Conservation (phyloP, 306 rosid genomes). For the Vigna mungo region DNA sequence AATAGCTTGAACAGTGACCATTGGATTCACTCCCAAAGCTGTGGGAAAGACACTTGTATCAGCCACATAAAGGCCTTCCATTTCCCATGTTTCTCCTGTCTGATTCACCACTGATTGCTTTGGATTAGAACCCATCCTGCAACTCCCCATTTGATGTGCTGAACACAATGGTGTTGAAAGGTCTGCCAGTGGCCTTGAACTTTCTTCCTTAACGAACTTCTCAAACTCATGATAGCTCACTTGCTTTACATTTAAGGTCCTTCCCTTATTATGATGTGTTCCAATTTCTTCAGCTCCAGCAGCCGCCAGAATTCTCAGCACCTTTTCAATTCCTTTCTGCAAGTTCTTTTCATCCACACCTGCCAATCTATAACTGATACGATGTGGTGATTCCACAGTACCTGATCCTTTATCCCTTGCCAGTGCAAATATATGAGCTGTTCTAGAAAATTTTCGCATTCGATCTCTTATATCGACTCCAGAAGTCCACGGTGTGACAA, state of each 20-base stretch:
- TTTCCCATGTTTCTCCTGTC: conserved; percentile 85
- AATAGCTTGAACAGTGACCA: conserved; percentile 84
- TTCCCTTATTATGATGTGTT: conserved; percentile 69
- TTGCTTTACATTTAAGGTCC: conserved; percentile 61
- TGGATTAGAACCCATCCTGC: conserved; percentile 70
- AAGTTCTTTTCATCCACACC: conserved; percentile 58
- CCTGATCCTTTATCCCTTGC: conserved; percentile 86
- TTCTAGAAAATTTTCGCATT: conserved; percentile 72
- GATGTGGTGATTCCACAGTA: conserved; percentile 44
- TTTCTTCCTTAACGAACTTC: conserved; percentile 77
- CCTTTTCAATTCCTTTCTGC: conserved; percentile 68
- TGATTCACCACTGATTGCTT: conserved; percentile 68
- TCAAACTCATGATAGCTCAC: conserved; percentile 63
- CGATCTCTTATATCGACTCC: conserved; percentile 65
- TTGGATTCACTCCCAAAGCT: conserved; percentile 87
- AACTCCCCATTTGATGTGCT: conserved; percentile 93
- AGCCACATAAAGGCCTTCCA: conserved; percentile 76
- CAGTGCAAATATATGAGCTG: conserved; percentile 81
- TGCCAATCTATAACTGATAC: conserved; percentile 57
- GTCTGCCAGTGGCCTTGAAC: conserved; percentile 64
- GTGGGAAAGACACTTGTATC: conserved; percentile 87
- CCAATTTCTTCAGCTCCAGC: conserved; percentile 96
- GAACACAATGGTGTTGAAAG: conserved; percentile 65
- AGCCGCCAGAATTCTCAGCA: conserved; percentile 74
- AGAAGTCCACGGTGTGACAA: conserved; percentile 83